Evolutionary conservation across 768 basidiomycete genomes (phyloP).

Genomic region (Mycena alexandri): DNA sequence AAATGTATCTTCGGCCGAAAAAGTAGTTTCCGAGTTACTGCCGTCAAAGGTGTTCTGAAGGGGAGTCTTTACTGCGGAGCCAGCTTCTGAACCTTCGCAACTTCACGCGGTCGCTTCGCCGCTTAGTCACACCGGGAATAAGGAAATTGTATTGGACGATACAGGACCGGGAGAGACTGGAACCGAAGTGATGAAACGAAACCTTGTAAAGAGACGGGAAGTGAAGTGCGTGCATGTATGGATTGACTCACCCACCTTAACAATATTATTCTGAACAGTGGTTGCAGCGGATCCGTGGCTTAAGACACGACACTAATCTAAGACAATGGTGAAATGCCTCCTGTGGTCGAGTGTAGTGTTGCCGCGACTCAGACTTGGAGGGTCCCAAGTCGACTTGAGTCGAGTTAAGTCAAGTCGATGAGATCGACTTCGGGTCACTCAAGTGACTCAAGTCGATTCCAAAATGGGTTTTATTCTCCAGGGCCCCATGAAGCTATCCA

Average conservation of each 20-base stretch:
- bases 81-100: conserved; percentile 10
- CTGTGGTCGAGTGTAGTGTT: conserved; percentile 6
- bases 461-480: too few species aligned
- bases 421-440: too few species aligned
- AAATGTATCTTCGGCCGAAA: too few species aligned
- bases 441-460: too few species aligned
- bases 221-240: conserved; percentile 5
- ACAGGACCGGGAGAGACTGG: conserved; percentile 9
- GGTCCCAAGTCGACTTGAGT: too few species aligned
- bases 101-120: conserved; percentile 5
- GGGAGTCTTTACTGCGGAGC: conserved; percentile 8
- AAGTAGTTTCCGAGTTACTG: conserved; percentile 4
- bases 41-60: conserved; percentile 5
- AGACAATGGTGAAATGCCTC: conserved; percentile 11
- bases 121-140: conserved; percentile 12
- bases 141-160: conserved; percentile 11
- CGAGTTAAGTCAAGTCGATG: too few species aligned
- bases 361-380: too few species aligned
- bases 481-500: too few species aligned
- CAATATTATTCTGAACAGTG: background rate
- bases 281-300: background rate
- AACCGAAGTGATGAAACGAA: conserved; percentile 7
- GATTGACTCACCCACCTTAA: conserved; percentile 11
- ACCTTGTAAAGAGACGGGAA: conserved; percentile 7
- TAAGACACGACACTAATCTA: conserved; percentile 3